phyloP scores from a whole-genome alignment of 2,329 filamentous ascomycete genomes.

The Arthrinium puccinioides region DNA sequence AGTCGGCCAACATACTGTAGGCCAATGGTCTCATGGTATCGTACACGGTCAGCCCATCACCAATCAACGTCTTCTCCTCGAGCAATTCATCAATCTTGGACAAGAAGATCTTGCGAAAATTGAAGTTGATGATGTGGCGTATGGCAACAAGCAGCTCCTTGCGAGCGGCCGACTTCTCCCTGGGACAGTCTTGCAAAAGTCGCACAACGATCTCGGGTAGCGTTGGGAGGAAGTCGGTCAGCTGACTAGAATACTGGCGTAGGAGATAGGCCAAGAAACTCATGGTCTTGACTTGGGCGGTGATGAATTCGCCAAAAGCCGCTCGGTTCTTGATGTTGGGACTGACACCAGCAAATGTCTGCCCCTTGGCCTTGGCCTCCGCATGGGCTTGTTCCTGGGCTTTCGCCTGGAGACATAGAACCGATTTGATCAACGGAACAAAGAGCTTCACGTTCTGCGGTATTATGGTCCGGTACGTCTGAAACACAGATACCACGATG shows the following conservation, averaged over 20 bases:
- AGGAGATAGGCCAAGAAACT: constrained; percentile 93
- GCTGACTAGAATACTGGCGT: constrained; percentile 76
- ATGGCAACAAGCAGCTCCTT: constrained; percentile 97
- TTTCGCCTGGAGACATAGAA: constrained; percentile 80
- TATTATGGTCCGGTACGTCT: constrained; percentile 78
- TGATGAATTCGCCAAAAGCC: constrained; percentile 96
- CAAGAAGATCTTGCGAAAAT: constrained; percentile 91
- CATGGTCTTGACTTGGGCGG: constrained; percentile 98
- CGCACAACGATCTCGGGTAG: constrained; percentile 87
- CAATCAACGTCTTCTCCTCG: constrained; percentile 89
- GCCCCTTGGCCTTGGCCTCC: constrained; percentile 71
- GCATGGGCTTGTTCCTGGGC: constrained; percentile 88
- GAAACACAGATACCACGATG: constrained; percentile 96
- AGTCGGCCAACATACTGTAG: constrained; percentile 96
- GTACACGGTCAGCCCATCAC: constrained; percentile 92
- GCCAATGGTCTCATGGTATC: constrained; percentile 93
- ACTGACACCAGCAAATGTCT: constrained; percentile 87
- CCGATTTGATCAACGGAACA: constrained; percentile 87
- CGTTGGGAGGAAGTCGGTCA: constrained; percentile 79
- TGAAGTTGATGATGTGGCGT: constrained; percentile 98
- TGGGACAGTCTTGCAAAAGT: constrained; percentile 84
- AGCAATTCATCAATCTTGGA: constrained; percentile 91
- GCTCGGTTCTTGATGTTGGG: constrained; percentile 87
- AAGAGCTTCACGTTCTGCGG: constrained; percentile 83
- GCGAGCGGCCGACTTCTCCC: constrained; percentile 86